These are phyloP conservation scores for Fusarium agapanthi DNA, from an alignment of 2,329 filamentous ascomycete genomes.

Conservation along the genomic window DNA sequence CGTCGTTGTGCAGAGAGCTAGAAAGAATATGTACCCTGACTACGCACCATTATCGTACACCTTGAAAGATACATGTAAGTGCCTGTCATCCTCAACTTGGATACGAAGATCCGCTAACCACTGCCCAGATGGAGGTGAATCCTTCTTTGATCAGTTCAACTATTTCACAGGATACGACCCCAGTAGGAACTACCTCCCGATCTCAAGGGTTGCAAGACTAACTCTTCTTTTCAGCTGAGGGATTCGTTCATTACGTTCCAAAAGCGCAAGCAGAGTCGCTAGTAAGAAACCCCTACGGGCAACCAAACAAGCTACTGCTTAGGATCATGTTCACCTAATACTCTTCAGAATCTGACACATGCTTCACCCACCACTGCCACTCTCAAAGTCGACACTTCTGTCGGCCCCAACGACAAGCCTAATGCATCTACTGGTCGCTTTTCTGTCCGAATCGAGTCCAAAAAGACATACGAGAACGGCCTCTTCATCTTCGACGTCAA, in stretches of 20 bases:
- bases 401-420: slow-evolving; percentile 56
- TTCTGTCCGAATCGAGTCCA: slow-evolving; percentile 71
- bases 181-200: slow-evolving; percentile 41
- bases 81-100: neutral
- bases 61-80: slow-evolving; percentile 60
- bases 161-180: slow-evolving; percentile 62
- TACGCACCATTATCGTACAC: slow-evolving; percentile 58
- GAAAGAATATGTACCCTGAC: slow-evolving; percentile 57
- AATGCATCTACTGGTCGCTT: slow-evolving; percentile 67
- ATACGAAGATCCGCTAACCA: neutral
- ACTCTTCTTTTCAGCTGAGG: slow-evolving; percentile 47
- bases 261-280: slow-evolving; percentile 51
- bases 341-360: slow-evolving; percentile 68
- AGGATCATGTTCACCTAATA: neutral
- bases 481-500: slow-evolving; percentile 74
- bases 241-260: slow-evolving; percentile 65
- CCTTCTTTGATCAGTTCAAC: slow-evolving; percentile 65
- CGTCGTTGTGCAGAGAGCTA: slow-evolving; percentile 53
- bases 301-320: neutral
- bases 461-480: slow-evolving; percentile 65
- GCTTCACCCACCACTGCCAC: slow-evolving; percentile 62
- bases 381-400: slow-evolving; percentile 68
- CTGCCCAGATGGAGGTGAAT: slow-evolving; percentile 55
- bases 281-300: slow-evolving; percentile 44
- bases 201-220: neutral